Percentiles rank a stretch among this genome's conserved stretches.
These are phyloP conservation scores for Taphrina populina DNA, from an alignment of 1,139 yeast species.

Conservation along the genomic window DNA sequence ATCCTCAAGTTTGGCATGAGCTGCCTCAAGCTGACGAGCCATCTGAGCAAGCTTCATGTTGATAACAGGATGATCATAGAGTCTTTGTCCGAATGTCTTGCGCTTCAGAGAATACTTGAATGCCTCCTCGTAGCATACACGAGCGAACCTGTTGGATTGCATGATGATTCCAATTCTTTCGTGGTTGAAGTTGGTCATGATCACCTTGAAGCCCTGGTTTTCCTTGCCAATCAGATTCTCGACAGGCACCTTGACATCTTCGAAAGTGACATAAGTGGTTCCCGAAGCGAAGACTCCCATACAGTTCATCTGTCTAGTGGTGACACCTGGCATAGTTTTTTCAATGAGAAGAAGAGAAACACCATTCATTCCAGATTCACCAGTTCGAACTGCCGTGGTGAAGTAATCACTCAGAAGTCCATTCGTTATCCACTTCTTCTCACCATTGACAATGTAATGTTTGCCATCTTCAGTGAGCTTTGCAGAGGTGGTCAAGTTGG, in stretches of 20 bases:
- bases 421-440: conserved; percentile 51
- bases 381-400: conserved; percentile 52
- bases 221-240: conserved; percentile 50
- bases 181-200: conserved; percentile 52
- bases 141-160: conserved; percentile 49
- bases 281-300: conserved; percentile 51
- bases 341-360: conserved; percentile 49
- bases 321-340: conserved; percentile 47
- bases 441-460: conserved; percentile 50
- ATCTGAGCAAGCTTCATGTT: conserved; percentile 51
- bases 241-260: conserved; percentile 52
- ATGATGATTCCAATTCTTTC: conserved; percentile 50
- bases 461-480: conserved; percentile 43
- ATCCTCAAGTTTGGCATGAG: conserved; percentile 47
- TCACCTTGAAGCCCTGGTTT: conserved; percentile 50
- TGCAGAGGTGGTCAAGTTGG: conserved; percentile 49
- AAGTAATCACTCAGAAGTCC: conserved; percentile 45
- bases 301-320: conserved; percentile 47
- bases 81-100: conserved; percentile 49
- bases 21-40: conserved; percentile 50
- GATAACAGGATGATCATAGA: conserved; percentile 50
- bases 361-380: conserved; percentile 48
- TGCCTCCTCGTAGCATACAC: conserved; percentile 50
- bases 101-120: conserved; percentile 48
- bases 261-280: conserved; percentile 48